Conservation (phyloP, 2,329 filamentous ascomycete species). For the Chalara sp. region DNA sequence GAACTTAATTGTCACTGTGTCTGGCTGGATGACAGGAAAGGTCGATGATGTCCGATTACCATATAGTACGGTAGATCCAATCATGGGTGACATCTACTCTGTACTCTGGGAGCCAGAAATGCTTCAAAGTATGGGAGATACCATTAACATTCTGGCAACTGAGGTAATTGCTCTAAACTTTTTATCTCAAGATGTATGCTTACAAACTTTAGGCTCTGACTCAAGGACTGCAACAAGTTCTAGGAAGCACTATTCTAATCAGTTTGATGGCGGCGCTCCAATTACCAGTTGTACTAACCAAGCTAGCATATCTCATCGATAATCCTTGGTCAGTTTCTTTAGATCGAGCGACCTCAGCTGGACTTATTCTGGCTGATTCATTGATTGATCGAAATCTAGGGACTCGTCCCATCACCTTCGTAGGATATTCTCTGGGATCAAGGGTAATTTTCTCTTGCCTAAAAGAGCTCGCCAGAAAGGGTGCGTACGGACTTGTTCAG, state of each 20-base stretch:
- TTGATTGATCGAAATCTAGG: slow-evolving; percentile 87
- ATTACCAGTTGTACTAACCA: slow-evolving; percentile 86
- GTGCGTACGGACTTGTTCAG: slow-evolving; percentile 80
- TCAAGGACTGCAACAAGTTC: slow-evolving; percentile 89
- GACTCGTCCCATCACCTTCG: slow-evolving; percentile 82
- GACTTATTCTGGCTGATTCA: slow-evolving; percentile 89
- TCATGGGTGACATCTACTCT: slow-evolving; percentile 98
- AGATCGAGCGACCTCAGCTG: slow-evolving; percentile 79
- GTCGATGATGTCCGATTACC: slow-evolving; percentile 93
- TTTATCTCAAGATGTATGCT: slow-evolving; percentile 12
- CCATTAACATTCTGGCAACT: slow-evolving; percentile 95
- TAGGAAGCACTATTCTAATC: slow-evolving; percentile 83
- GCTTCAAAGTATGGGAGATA: slow-evolving; percentile 95
- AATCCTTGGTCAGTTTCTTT: slow-evolving; percentile 98
- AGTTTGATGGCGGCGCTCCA: slow-evolving; percentile 89
- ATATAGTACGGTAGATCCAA: slow-evolving; percentile 90
- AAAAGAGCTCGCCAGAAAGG: slow-evolving; percentile 75
- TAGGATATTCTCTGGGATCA: slow-evolving; percentile 89
- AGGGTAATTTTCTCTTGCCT: slow-evolving; percentile 90
- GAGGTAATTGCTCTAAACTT: slow-evolving; percentile 55
- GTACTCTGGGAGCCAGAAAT: slow-evolving; percentile 98
- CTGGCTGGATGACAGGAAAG: slow-evolving; percentile 98
- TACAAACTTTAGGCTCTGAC: slow-evolving; percentile 68
- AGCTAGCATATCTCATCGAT: slow-evolving; percentile 92
- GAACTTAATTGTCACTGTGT: slow-evolving; percentile 90